A percentile compares a stretch with the other conserved stretches of the same genome.
Conservation (phyloP, 2,329 filamentous ascomycete genomes). For the Beauveria varroae region DNA sequence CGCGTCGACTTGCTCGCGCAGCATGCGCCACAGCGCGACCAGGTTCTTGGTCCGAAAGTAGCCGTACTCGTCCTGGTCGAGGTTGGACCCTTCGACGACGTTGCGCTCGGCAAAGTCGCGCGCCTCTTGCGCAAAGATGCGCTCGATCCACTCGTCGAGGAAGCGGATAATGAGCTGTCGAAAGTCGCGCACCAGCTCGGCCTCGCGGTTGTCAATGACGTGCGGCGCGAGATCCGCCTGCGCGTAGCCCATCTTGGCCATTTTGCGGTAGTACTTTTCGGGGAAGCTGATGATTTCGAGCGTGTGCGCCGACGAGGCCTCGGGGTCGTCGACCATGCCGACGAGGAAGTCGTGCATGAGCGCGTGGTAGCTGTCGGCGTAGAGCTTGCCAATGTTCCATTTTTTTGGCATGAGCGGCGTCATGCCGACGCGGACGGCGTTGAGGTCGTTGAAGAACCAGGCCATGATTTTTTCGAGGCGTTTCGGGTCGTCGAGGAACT, state of each 20-base stretch:
- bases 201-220: conserved; percentile 82
- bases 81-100: conserved; percentile 54
- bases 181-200: conserved; percentile 89
- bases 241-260: conserved; percentile 78
- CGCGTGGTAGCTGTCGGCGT: conserved; percentile 82
- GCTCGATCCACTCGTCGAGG: conserved; percentile 95
- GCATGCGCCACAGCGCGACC: conserved; percentile 94
- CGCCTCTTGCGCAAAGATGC: conserved; percentile 76
- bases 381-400: conserved; percentile 92
- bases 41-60: conserved; percentile 89
- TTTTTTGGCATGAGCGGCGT: conserved; percentile 85
- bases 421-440: conserved; percentile 91
- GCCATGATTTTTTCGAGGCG: conserved; percentile 80
- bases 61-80: conserved; percentile 82
- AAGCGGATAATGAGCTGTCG: conserved; percentile 90
- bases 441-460: conserved; percentile 98
- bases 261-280: conserved; percentile 93
- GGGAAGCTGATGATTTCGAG: conserved; percentile 92
- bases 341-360: conserved; percentile 94
- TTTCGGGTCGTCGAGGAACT: conserved; percentile 76
- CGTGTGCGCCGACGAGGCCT: conserved; percentile 78
- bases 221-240: conserved; percentile 74
- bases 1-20: conserved; percentile 83
- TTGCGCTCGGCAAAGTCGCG: conserved; percentile 73
- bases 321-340: conserved; percentile 72